Percentiles rank a stretch among this genome's conserved stretches.
These are phyloP conservation scores for Berberis thunbergii DNA, from an alignment of 164 flowering plant genomes.

Conservation along the genomic window DNA sequence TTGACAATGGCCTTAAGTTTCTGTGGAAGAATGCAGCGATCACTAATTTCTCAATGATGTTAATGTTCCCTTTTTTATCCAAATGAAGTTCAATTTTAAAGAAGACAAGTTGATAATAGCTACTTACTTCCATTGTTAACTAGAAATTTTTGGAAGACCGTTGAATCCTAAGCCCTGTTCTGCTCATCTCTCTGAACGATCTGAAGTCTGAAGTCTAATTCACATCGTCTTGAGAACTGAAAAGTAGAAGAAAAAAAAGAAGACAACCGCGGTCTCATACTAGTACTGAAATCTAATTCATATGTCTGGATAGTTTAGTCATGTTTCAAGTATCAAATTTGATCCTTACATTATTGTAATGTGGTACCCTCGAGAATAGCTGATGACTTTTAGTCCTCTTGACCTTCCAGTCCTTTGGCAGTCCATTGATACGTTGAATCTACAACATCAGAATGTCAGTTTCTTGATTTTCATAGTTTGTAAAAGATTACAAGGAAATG, in stretches of 20 bases:
- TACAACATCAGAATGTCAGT: constrained; percentile 9
- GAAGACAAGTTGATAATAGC: not conserved
- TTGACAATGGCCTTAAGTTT: not conserved
- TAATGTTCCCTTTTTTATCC: not conserved
- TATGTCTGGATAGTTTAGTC: not conserved
- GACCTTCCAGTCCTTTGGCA: constrained; percentile 59
- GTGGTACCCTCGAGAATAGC: constrained; percentile 66
- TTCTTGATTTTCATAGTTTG: not conserved
- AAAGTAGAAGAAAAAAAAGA: not conserved
- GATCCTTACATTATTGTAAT: constrained; percentile 53
- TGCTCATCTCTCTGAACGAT: constrained; percentile 57
- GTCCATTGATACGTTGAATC: constrained; percentile 59
- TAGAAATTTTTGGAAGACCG: constrained; percentile 89
- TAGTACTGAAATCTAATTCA: not conserved
- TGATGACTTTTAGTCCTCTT: constrained; percentile 50
- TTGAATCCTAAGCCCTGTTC: constrained; percentile 55
- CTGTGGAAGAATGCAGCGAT: not conserved
- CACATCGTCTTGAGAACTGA: constrained; percentile 58
- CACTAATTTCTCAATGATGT: not conserved
- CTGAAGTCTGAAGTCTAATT: constrained; percentile 43
- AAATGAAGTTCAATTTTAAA: not conserved
- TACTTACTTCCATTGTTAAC: constrained; percentile 62
- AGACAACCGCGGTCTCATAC: not conserved
- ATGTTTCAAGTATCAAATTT: not conserved
- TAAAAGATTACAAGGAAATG: not conserved